Percentiles rank a stretch among this genome's conserved stretches.
These are phyloP conservation scores for Naematelia aurantialba DNA, from an alignment of 768 basidiomycete genomes.

Conservation along the genomic window DNA sequence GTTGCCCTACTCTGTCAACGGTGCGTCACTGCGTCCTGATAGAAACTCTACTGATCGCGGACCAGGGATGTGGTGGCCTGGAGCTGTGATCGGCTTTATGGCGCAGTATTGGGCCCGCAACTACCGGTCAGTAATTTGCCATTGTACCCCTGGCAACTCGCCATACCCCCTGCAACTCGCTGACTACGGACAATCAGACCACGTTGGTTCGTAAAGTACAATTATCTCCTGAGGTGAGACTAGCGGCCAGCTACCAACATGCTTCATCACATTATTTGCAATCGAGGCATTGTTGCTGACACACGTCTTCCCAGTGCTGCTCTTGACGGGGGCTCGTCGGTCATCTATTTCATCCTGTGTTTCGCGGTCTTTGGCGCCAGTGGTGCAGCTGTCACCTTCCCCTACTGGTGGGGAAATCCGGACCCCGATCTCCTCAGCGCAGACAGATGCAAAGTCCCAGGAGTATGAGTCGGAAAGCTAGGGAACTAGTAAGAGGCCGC, in stretches of 20 bases:
- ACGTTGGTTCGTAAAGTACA: constrained; percentile 61
- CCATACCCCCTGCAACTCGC: no score
- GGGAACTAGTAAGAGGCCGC: no score
- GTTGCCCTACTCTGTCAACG: constrained; percentile 59
- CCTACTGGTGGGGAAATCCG: constrained; percentile 55
- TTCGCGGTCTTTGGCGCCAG: constrained; percentile 54
- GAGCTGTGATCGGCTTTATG: constrained; percentile 58
- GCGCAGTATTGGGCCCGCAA: constrained; percentile 61
- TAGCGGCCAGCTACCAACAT: no score
- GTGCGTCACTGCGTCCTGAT: constrained; percentile 50
- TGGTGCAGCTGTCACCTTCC: constrained; percentile 54
- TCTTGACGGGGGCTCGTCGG: constrained; percentile 62
- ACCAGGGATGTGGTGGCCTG: constrained; percentile 52
- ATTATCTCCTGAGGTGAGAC: constrained; percentile 53
- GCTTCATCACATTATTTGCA: no score
- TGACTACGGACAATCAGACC: constrained; percentile 53
- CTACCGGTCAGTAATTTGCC: constrained; percentile 18
- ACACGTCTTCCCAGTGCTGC: no score
- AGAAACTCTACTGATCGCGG: background rate
- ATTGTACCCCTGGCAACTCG: no score
- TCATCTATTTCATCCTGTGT: constrained; percentile 59
- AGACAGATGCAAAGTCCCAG: constrained; percentile 26
- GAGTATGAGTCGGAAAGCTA: no score
- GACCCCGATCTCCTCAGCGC: constrained; percentile 19
- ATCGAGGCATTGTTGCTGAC: no score